These are phyloP conservation scores for Globisporangium rhizosaccharum DNA, from an alignment of 352 stramenopile genomes.

Conservation along the genomic window DNA sequence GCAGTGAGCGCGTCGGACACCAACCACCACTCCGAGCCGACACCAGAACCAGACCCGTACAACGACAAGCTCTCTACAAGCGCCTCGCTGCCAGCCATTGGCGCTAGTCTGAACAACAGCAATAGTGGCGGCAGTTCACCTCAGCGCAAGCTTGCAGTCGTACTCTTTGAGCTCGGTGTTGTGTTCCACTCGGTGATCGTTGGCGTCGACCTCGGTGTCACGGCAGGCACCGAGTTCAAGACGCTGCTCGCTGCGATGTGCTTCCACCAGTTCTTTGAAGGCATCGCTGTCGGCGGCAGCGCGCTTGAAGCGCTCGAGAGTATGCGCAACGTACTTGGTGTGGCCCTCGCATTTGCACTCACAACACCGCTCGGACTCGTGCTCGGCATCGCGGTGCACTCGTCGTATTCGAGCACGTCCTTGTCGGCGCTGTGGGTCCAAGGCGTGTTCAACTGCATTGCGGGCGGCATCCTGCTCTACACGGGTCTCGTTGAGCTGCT, in stretches of 20 bases:
- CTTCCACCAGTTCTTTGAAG: conserved; percentile 80
- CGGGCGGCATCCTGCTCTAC: conserved; percentile 67
- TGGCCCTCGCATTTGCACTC: conserved; percentile 46
- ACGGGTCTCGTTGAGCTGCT: conserved; percentile 30
- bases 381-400: conserved; percentile 52
- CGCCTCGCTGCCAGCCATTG: conserved; percentile 5
- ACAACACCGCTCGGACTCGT: conserved; percentile 50
- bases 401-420: conserved; percentile 44
- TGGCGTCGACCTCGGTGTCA: conserved; percentile 53
- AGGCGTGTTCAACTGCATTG: conserved; percentile 57
- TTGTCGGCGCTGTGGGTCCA: conserved; percentile 48
- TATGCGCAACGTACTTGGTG: conserved; percentile 31
- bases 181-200: conserved; percentile 72
- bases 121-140: conserved; percentile 10
- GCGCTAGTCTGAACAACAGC: conserved; percentile 4
- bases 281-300: conserved; percentile 47
- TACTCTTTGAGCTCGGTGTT: conserved; percentile 53
- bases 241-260: conserved; percentile 56
- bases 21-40: conserved; percentile 12
- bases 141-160: conserved; percentile 31
- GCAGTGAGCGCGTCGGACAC: neutral
- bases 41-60: conserved; percentile 3
- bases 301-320: conserved; percentile 34
- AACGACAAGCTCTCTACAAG: neutral
- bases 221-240: conserved; percentile 39